Evolutionary conservation across 345 rosid species (phyloP).

Genomic region (Melastoma malabathricum): DNA sequence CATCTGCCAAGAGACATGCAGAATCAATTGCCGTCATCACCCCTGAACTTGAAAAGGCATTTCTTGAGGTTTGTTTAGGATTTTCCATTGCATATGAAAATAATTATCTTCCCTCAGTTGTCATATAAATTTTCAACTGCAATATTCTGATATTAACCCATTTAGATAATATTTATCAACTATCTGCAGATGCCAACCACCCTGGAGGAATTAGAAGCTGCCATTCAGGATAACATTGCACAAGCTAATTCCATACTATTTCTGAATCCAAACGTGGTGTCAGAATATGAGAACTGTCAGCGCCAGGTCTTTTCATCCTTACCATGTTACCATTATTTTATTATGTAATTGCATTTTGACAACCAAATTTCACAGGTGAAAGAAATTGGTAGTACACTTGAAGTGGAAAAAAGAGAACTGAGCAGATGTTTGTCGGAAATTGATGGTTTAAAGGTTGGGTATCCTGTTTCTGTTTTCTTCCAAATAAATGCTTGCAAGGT

Average conservation of each 20-base stretch:
- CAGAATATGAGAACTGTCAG: slow-evolving; percentile 74
- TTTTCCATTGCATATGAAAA: neutral
- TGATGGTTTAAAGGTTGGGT: slow-evolving; percentile 48
- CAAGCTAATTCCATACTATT: slow-evolving; percentile 80
- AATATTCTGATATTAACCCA: neutral
- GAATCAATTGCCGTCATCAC: slow-evolving; percentile 68
- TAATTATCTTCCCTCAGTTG: too few relatives aligned
- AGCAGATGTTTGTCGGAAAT: slow-evolving; percentile 49
- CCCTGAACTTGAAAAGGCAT: slow-evolving; percentile 62
- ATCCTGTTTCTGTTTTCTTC: neutral
- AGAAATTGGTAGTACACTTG: slow-evolving; percentile 35
- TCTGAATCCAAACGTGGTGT: slow-evolving; percentile 64
- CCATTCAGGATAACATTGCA: slow-evolving; percentile 62
- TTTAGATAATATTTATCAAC: neutral
- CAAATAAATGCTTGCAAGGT: too few relatives aligned
- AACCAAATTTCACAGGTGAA: slow-evolving; percentile 33
- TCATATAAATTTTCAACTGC: neutral
- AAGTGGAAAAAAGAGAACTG: slow-evolving; percentile 48
- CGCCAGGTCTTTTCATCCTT: slow-evolving; percentile 23
- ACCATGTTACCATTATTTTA: slow-evolving; percentile 1
- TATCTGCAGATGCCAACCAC: slow-evolving; percentile 54
- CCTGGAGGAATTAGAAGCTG: slow-evolving; percentile 82
- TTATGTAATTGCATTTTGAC: slow-evolving; percentile 2
- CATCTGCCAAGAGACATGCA: slow-evolving; percentile 66
- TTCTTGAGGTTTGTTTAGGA: slow-evolving; percentile 45